Conservation (phyloP, 2,329 filamentous ascomycete species). For the Clathrospora elynae region DNA sequence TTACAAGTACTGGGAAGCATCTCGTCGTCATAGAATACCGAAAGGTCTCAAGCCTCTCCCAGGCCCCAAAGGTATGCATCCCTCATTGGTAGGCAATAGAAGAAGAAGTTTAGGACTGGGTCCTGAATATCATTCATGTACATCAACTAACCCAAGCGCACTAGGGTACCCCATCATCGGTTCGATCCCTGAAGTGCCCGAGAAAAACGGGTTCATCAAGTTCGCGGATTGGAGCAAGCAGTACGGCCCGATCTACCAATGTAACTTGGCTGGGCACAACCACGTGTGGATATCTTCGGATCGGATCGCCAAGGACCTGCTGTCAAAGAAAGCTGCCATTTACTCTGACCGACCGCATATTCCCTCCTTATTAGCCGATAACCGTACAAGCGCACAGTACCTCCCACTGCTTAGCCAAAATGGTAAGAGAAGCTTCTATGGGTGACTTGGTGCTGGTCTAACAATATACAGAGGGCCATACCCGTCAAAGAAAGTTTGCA, state of each 20-base stretch:
- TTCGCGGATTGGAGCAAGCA: slow-evolving; percentile 54
- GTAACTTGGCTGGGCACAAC: slow-evolving; percentile 52
- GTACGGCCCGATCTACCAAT: slow-evolving; percentile 54
- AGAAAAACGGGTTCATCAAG: slow-evolving; percentile 52
- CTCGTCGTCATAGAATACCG: slow-evolving; percentile 38
- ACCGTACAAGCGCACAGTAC: slow-evolving; percentile 53
- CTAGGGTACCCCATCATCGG: slow-evolving; percentile 53
- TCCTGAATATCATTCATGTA: neutral
- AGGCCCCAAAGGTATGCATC: slow-evolving; percentile 48
- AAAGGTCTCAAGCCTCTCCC: slow-evolving; percentile 47
- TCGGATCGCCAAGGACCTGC: slow-evolving; percentile 50
- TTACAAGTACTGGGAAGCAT: slow-evolving; percentile 36
- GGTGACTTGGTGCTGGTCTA: slow-evolving; percentile 8
- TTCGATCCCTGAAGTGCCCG: slow-evolving; percentile 51
- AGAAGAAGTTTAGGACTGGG: neutral
- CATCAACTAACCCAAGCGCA: slow-evolving; percentile 13
- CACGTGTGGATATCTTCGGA: slow-evolving; percentile 55
- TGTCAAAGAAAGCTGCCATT: slow-evolving; percentile 53
- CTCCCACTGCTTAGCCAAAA: slow-evolving; percentile 53
- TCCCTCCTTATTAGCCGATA: slow-evolving; percentile 52
- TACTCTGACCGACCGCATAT: slow-evolving; percentile 56
- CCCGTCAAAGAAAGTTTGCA: slow-evolving; percentile 53
- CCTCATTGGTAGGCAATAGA: slow-evolving; percentile 6
- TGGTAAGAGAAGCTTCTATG: slow-evolving; percentile 31
- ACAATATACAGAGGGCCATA: slow-evolving; percentile 45